Evolutionary conservation across 2,329 filamentous ascomycete genomes (phyloP).

Genomic region (Metarhizium humberi): DNA sequence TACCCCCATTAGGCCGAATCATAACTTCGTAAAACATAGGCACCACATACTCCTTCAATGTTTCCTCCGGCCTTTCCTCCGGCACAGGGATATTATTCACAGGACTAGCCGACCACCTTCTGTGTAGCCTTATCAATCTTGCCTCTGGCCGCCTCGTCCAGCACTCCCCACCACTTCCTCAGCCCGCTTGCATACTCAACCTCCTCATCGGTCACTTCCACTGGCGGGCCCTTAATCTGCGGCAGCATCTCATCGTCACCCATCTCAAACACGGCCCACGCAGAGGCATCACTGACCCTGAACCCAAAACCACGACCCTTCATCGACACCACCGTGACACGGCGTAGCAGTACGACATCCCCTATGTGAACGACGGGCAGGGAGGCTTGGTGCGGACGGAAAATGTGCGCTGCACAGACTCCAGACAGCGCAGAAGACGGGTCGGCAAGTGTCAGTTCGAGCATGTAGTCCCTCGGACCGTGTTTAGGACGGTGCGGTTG

Average conservation of each 20-base stretch:
- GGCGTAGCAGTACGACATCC: slow-evolving; percentile 48
- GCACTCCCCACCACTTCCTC: slow-evolving; percentile 36
- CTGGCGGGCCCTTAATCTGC: slow-evolving; percentile 50
- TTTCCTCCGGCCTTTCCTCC: neutral
- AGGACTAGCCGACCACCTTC: slow-evolving; percentile 14
- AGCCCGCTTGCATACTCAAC: slow-evolving; percentile 38
- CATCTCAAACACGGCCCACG: slow-evolving; percentile 53
- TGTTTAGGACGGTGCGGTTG: slow-evolving; percentile 45
- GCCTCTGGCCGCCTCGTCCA: slow-evolving; percentile 35
- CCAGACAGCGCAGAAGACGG: slow-evolving; percentile 39
- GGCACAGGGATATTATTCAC: neutral
- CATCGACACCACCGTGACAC: slow-evolving; percentile 44
- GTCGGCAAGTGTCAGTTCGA: slow-evolving; percentile 49
- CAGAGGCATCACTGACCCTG: slow-evolving; percentile 42
- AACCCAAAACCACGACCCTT: slow-evolving; percentile 47
- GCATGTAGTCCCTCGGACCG: slow-evolving; percentile 50
- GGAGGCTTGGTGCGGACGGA: slow-evolving; percentile 46
- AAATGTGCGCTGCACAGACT: slow-evolving; percentile 47
- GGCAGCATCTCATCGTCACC: slow-evolving; percentile 28
- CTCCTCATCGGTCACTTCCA: slow-evolving; percentile 45
- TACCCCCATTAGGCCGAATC: neutral
- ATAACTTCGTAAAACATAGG: neutral
- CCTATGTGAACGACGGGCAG: slow-evolving; percentile 46
- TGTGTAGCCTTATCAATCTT: slow-evolving; percentile 40
- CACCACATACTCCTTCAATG: neutral